These are phyloP conservation scores for Rhizophora apiculata DNA, from an alignment of 345 rosid genomes.

Conservation along the genomic window DNA sequence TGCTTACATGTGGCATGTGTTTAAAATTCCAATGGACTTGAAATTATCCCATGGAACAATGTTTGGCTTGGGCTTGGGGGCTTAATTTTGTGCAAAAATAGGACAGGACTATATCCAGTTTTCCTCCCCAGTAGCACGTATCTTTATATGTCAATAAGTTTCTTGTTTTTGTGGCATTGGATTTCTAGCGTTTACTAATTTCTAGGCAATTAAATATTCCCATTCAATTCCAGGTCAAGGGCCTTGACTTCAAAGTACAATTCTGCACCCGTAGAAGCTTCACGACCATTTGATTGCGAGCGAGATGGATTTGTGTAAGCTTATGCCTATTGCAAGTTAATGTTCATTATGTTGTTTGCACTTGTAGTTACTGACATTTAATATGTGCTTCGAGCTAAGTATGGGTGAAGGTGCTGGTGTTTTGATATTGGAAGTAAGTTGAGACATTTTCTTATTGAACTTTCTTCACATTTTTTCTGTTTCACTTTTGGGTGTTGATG, in stretches of 20 bases:
- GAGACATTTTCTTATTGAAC: slow-evolving; percentile 8
- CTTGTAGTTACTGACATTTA: slow-evolving; percentile 9
- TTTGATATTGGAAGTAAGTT: slow-evolving; percentile 79
- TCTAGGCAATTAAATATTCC: slow-evolving; percentile 11
- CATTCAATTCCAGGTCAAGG: slow-evolving; percentile 58
- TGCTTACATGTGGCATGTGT: neutral
- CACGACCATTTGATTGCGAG: slow-evolving; percentile 87
- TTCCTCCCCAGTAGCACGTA: neutral
- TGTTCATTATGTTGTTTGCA: slow-evolving; percentile 8
- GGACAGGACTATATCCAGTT: neutral
- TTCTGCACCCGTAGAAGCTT: slow-evolving; percentile 76
- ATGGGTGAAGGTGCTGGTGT: slow-evolving; percentile 95
- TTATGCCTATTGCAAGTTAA: slow-evolving; percentile 7
- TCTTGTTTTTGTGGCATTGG: neutral
- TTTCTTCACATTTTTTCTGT: neutral
- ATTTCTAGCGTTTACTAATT: neutral
- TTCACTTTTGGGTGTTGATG: slow-evolving; percentile 10
- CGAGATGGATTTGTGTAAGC: slow-evolving; percentile 99
- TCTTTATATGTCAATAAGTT: neutral
- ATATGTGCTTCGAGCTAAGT: slow-evolving; percentile 43
- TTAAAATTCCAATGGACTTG: neutral
- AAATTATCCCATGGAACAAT: neutral
- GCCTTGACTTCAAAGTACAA: slow-evolving; percentile 83
- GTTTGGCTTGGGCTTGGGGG: neutral
- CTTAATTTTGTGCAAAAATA: neutral